phyloP scores from a whole-genome alignment of 495 filamentous ascomycete genomes.

The Penicillium angulare region DNA sequence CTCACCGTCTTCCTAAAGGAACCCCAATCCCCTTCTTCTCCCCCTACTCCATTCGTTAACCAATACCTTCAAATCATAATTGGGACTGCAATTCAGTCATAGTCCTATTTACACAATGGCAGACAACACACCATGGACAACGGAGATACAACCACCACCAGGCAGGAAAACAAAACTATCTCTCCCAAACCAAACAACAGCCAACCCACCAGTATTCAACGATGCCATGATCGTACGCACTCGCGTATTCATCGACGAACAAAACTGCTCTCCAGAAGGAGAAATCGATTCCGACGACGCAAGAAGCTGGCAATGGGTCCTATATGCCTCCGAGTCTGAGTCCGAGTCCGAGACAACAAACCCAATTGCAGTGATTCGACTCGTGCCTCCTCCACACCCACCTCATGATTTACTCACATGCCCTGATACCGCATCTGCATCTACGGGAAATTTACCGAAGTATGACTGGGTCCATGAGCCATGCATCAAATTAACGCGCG shows the following conservation, averaged over 20 bases:
- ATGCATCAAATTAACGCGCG: constrained; percentile 73
- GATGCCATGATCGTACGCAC: constrained; percentile 79
- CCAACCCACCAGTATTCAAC: constrained; percentile 58
- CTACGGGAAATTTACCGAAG: not conserved
- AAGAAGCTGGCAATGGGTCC: constrained; percentile 78
- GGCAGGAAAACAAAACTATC: constrained; percentile 11
- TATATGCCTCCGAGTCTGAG: constrained; percentile 45
- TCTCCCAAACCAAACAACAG: constrained; percentile 25
- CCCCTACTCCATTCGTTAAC: too few species aligned
- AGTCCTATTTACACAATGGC: not conserved
- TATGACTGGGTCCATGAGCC: constrained; percentile 53
- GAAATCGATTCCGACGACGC: constrained; percentile 81
- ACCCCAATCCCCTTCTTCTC: too few species aligned
- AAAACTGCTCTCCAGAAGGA: constrained; percentile 59
- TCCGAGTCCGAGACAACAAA: not conserved
- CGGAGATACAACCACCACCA: constrained; percentile 24
- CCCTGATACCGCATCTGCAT: not conserved
- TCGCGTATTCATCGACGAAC: constrained; percentile 75
- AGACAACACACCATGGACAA: constrained; percentile 10
- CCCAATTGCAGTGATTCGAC: constrained; percentile 65
- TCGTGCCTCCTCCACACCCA: constrained; percentile 73
- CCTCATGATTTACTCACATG: constrained; percentile 50
- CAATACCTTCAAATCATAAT: too few species aligned
- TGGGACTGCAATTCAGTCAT: too few species aligned
- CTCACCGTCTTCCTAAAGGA: too few species aligned